These are phyloP conservation scores for Passalora sequoiae DNA, from an alignment of 2,329 filamentous ascomycete species.

Conservation along the genomic window DNA sequence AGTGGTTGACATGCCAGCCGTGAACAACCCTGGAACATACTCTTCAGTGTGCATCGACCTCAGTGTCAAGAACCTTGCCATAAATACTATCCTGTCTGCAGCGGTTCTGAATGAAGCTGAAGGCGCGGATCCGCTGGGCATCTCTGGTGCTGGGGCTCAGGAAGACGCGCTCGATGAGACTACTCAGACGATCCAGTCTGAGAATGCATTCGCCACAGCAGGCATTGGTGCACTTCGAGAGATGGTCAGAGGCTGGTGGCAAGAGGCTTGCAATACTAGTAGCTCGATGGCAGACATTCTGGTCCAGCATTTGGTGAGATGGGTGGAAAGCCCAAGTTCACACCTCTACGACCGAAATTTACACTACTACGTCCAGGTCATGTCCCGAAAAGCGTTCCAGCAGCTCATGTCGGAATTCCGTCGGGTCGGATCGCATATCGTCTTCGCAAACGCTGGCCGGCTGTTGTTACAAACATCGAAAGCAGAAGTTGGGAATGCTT, in stretches of 20 bases:
- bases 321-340: slow-evolving; percentile 89
- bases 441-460: slow-evolving; percentile 89
- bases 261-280: slow-evolving; percentile 70
- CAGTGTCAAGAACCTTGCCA: slow-evolving; percentile 86
- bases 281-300: slow-evolving; percentile 95
- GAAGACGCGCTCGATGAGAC: slow-evolving; percentile 59
- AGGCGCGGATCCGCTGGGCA: slow-evolving; percentile 76
- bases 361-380: slow-evolving; percentile 97
- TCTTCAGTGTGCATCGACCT: slow-evolving; percentile 95
- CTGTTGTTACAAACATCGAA: slow-evolving; percentile 94
- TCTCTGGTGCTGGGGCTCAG: slow-evolving; percentile 66
- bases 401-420: slow-evolving; percentile 96
- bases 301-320: slow-evolving; percentile 93
- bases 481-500: slow-evolving; percentile 92
- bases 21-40: slow-evolving; percentile 91
- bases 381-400: slow-evolving; percentile 94
- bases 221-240: slow-evolving; percentile 86
- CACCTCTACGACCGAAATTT: slow-evolving; percentile 92
- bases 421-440: slow-evolving; percentile 85
- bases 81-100: slow-evolving; percentile 95
- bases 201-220: slow-evolving; percentile 88
- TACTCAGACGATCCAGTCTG: slow-evolving; percentile 68
- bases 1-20: slow-evolving; percentile 76
- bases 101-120: slow-evolving; percentile 96
- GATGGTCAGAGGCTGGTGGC: slow-evolving; percentile 99